These are phyloP conservation scores for Aspergillus chevalieri DNA, from an alignment of 2,329 filamentous ascomycete species.

Conservation along the genomic window DNA sequence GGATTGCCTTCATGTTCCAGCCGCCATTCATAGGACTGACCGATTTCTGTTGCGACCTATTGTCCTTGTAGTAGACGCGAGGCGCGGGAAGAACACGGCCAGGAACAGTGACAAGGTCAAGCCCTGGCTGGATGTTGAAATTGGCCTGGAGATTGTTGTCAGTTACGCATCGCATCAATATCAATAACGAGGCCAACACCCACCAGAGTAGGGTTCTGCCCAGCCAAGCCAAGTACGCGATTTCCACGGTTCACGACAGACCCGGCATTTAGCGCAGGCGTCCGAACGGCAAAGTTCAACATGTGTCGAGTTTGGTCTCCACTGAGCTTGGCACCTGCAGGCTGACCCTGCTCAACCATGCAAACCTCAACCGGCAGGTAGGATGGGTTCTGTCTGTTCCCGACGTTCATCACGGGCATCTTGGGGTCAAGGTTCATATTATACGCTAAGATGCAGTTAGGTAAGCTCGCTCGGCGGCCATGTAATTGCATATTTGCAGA, in stretches of 20 bases:
- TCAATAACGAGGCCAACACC: constrained; percentile 9
- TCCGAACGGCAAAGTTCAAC: constrained; percentile 66
- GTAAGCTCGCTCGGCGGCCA: background rate
- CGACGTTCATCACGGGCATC: constrained; percentile 62
- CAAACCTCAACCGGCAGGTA: constrained; percentile 65
- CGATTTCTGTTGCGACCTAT: constrained; percentile 10
- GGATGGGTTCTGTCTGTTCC: constrained; percentile 49
- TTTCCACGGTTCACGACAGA: constrained; percentile 57
- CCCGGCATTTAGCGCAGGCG: constrained; percentile 59
- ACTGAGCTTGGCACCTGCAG: constrained; percentile 54
- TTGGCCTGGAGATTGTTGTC: constrained; percentile 25
- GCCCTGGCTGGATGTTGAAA: constrained; percentile 54
- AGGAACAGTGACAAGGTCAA: constrained; percentile 61
- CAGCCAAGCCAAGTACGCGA: constrained; percentile 50
- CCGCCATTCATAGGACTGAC: constrained; percentile 42
- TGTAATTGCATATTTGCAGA: background rate
- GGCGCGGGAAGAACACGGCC: constrained; percentile 64
- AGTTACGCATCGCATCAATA: background rate
- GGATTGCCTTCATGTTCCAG: constrained; percentile 62
- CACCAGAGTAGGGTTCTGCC: constrained; percentile 41
- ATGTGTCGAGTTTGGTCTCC: constrained; percentile 59
- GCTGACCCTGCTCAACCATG: constrained; percentile 58
- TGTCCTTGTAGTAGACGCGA: constrained; percentile 50
- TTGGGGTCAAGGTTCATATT: constrained; percentile 31
- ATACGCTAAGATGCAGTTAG: constrained; percentile 21